Evolutionary conservation across 345 rosid species (phyloP).

Genomic region (Durio zibethinus): DNA sequence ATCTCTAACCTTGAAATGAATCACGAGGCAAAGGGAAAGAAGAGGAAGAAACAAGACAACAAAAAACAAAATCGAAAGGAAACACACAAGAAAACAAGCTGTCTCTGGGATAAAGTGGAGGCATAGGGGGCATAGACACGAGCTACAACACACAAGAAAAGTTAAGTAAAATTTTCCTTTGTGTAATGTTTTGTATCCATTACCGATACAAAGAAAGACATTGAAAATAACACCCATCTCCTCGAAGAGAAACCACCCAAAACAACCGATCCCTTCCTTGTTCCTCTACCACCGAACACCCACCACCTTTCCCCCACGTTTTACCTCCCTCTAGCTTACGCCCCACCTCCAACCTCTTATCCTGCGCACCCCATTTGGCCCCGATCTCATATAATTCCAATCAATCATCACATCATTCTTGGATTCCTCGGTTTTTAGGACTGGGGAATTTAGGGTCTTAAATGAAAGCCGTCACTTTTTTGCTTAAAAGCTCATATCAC

Average conservation of each 20-base stretch:
- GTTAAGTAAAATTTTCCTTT: background rate
- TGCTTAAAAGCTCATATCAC: background rate
- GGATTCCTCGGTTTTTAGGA: background rate
- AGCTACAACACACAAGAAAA: background rate
- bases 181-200: background rate
- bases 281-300: constrained; percentile 72
- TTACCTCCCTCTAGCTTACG: constrained; percentile 25
- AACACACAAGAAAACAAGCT: background rate
- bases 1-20: background rate
- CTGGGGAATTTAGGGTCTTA: background rate
- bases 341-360: constrained; percentile 5
- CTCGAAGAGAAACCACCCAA: constrained; percentile 2
- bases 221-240: constrained; percentile 23
- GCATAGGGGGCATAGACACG: background rate
- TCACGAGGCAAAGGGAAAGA: background rate
- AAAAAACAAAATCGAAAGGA: background rate
- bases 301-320: constrained; percentile 19
- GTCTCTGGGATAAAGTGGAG: constrained; percentile 2
- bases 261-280: constrained; percentile 35
- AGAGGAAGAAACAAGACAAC: background rate
- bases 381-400: constrained; percentile 17
- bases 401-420: constrained; percentile 16
- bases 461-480: background rate
- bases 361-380: constrained; percentile 29
- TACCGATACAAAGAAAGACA: constrained; percentile 7